Evolutionary conservation across 306 rosid species (phyloP), one percentile per base, ranked within the genome.

Genomic region (Gleditsia sinensis): DNA sequence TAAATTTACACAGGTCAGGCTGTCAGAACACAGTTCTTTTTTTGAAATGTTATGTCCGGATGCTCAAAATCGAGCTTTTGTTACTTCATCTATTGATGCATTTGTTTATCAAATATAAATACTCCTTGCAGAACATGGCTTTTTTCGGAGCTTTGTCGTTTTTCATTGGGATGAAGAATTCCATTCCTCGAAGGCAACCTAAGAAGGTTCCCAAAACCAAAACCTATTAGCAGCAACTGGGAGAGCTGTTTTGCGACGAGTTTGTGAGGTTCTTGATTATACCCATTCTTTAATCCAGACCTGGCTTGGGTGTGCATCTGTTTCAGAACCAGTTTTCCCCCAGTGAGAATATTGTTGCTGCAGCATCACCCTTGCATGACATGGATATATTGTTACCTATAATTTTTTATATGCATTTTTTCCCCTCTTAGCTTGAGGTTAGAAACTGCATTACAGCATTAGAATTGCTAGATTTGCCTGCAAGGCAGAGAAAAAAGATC

Each of bases 161-260:
- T 75, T 91, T 91, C 57, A 55, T 83, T 64, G 94, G 88, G 69
- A 89, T 87, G 97, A 91, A 87, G 82, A 84, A 70, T 76, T 78
- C 86, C 16, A 79, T 72, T 69, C 86, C 88, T 13, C 84, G 74
- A 76, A 86, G 78, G 80, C 89, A 76, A 36, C 67, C 71, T 53
- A 90, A 81, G 86, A 86, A 86, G 86, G 73, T 30, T 14, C 60
- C 72, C 42, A 91, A 89, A 86, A 79, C 88, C 9, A 82, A 87
- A 80, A 84, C 87, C 67, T 76, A 80, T 50, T 83, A 80, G 74
- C 75, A 21, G 49, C 42, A 37, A 57, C 65, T 40, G 6, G 3
- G 67, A 62, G 70, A 27, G 19, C 71, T 28, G 16, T 37, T 37
- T 68, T 62, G 77, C 60, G 37, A 64, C 72, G 43, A 69, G 67